Evolutionary conservation across 2,329 filamentous ascomycete species (phyloP), one percentile per base, ranked within the genome.

Genomic region (Rhinocladiella similis): DNA sequence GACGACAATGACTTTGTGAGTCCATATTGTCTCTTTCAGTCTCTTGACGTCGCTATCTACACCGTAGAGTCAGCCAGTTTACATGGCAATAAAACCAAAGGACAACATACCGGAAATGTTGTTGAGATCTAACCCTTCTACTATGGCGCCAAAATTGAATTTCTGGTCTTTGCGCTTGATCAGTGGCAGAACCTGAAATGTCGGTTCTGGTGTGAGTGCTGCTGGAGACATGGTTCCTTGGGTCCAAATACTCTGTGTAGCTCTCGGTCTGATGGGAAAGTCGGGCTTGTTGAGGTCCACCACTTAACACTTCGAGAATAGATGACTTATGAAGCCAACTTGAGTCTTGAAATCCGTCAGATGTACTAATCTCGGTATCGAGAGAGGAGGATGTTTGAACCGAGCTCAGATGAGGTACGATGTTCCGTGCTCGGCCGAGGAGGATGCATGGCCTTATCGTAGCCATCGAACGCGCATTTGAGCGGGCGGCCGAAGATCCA

Each of bases 1-100:
- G 36, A 78, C 70, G 20, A 77, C 67, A 9, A 78, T 65, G 3
- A 77, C 66, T 63, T 78, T 77, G 61, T 77, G 72, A 6, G 63
- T 72, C 74, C 75, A 75, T 56, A 76, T 76, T 12, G 72, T 68
- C 4, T 75, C 70, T 46, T 68, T 67, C 12, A 77, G 65, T 9
- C 65, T 66, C 29, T 68, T 54, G 19, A 78, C 68, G 45, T 75
- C 70, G 39, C 67, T 65, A 56, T 76, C 73, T 68, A 38, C n/a
- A 7, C 10, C 29, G 29, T 33, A 33, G 6, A 10, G 3, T 33
- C 10, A 33, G 29, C 29, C 10, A 12, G 29, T 12, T 20, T 25
- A 9, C 22, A 5, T 41, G 7, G 48, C 9, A 29, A 10, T 1
- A 43, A 50, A n/a, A 41, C 39, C 12, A 14, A 36, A 10, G 39